phyloP scores from a whole-genome alignment of 345 rosid species.

The Ceriops tagal region DNA sequence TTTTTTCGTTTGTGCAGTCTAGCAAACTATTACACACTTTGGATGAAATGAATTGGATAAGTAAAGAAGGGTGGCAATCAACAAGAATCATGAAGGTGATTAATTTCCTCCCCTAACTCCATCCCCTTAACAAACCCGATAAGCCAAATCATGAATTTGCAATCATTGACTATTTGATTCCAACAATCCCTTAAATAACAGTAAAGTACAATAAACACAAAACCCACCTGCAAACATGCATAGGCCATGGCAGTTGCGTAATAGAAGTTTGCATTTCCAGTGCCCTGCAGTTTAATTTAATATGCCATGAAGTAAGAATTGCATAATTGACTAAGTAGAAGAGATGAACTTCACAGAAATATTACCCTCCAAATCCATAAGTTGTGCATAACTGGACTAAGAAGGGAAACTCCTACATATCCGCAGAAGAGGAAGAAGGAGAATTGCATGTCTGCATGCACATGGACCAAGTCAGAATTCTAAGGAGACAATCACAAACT shows the following conservation, averaged over 20 bases:
- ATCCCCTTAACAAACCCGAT: neutral
- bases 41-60: too few species aligned
- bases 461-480: constrained; percentile 15
- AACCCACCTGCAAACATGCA: constrained; percentile 85
- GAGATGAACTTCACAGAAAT: constrained; percentile 7
- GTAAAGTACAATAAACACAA: constrained; percentile 1
- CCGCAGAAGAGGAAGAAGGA: constrained; percentile 90
- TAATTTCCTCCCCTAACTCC: neutral
- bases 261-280: constrained; percentile 97
- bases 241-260: constrained; percentile 87
- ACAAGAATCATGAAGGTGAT: neutral
- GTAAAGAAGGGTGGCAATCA: neutral
- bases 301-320: constrained; percentile 11
- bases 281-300: constrained; percentile 56
- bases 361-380: constrained; percentile 98
- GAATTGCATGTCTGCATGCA: constrained; percentile 69
- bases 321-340: neutral
- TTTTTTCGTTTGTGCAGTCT: too few species aligned
- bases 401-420: constrained; percentile 82
- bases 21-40: too few species aligned
- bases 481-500: constrained; percentile 10
- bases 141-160: neutral
- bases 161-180: too few species aligned
- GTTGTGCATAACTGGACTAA: constrained; percentile 97
- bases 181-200: neutral